Base-by-base conservation (phyloP, 495 filamentous ascomycete genomes). In the Hyaloscypha finlandica region DNA sequence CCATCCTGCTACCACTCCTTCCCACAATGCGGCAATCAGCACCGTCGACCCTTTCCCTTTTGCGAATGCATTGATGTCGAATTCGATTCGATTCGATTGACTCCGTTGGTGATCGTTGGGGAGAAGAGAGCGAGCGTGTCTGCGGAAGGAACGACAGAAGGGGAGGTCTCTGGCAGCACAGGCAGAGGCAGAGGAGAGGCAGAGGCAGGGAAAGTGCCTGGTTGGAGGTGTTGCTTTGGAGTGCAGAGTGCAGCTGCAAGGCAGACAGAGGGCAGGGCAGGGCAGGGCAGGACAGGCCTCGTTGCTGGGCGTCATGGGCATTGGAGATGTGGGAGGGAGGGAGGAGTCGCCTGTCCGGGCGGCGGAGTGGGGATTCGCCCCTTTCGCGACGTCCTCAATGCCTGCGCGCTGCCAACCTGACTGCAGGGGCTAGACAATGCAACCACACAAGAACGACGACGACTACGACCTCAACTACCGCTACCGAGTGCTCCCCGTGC, bases 1-100 rank as follows among this genome's bases (percentile, higher is more conserved):
- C 67, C 67, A 72, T 68, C 22, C 37, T 70, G 31, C 61, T 61
- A 19, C 59, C 37, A 61, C 59, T 45, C 30, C 1, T 30, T 33
- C 32, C 20, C 0, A n/a, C 16, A 48, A 30, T 6, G 51, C 62
- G 48, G 25, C 30, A 60, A 42, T 69, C 67, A 69, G 57, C 67
- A 60, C 30, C 56, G 45, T 65, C 62, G 55, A 54, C 56, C 62
- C 33, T 61, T 65, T 61, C 37, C 61, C 29, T 25, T 8, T 25
- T 35, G 61, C 22, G 20, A 29, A 37, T 63, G 48, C 61, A 63
- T 63, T 33, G 61, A 63, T 63, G 61, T 63, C 32, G 61, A 20
- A 25, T 60, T 60, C 31, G 14, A 31, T 12, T 29, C 30, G 29
- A 30, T 48, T 11, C 42, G 42, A 61, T 56, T 56, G 59, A 61